These are phyloP conservation scores for Brassica hybrid DNA, from an alignment of 441 rosid genomes.

Conservation along the genomic window DNA sequence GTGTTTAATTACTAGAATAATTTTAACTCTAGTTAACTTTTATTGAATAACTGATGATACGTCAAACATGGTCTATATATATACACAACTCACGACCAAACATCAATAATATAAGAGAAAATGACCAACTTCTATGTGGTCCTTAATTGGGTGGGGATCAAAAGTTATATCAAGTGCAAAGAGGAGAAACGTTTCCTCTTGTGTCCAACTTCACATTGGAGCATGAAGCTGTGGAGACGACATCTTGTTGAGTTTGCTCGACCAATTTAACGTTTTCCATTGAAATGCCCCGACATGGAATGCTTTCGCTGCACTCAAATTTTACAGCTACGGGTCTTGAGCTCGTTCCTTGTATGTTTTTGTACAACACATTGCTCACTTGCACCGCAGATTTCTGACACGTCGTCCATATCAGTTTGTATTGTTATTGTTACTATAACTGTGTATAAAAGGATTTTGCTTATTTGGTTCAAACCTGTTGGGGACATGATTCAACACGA, in stretches of 20 bases:
- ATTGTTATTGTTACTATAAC: background rate
- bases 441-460: background rate
- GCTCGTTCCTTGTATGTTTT: slow-evolving; percentile 74
- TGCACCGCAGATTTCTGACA: slow-evolving; percentile 71
- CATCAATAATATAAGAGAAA: background rate
- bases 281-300: slow-evolving; percentile 60
- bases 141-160: background rate
- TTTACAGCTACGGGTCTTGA: slow-evolving; percentile 63
- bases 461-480: slow-evolving; percentile 54
- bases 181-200: background rate
- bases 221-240: slow-evolving; percentile 1
- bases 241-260: slow-evolving; percentile 9
- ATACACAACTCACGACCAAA: background rate
- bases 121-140: background rate
- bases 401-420: slow-evolving; percentile 3
- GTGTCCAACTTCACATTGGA: slow-evolving; percentile 7
- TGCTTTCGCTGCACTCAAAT: slow-evolving; percentile 62
- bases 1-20: background rate
- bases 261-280: slow-evolving; percentile 42
- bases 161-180: slow-evolving; percentile 7
- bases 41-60: background rate
- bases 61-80: slow-evolving; percentile 3
- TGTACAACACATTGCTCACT: slow-evolving; percentile 70
- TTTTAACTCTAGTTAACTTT: background rate
- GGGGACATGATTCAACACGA: slow-evolving; percentile 49